phyloP scores from a whole-genome alignment of 495 filamentous ascomycete genomes.

The Eremomyces bilateralis region DNA sequence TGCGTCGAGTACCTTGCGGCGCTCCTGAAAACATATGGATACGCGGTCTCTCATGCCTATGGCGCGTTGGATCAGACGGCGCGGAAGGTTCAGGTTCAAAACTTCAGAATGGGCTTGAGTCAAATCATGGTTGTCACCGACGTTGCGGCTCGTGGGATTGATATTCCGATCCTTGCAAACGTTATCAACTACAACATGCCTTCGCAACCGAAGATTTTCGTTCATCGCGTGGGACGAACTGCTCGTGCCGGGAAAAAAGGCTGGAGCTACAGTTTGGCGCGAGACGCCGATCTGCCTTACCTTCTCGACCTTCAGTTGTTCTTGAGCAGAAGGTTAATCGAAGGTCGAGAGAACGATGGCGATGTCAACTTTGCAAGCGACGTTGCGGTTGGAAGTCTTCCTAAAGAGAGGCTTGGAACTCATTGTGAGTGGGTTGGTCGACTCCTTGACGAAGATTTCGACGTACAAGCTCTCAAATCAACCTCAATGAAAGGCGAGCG shows the following conservation, averaged over 20 bases:
- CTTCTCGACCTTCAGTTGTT: slow-evolving; percentile 91
- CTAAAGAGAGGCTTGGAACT: slow-evolving; percentile 45
- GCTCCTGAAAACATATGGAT: slow-evolving; percentile 52
- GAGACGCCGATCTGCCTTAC: slow-evolving; percentile 70
- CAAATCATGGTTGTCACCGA: slow-evolving; percentile 95
- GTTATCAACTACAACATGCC: slow-evolving; percentile 99
- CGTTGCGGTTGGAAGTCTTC: slow-evolving; percentile 52
- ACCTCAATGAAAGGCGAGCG: slow-evolving; percentile 82
- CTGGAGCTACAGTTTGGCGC: slow-evolving; percentile 85
- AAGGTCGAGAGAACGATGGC: slow-evolving; percentile 31
- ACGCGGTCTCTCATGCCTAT: slow-evolving; percentile 78
- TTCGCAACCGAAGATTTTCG: slow-evolving; percentile 85
- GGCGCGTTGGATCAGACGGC: slow-evolving; percentile 86
- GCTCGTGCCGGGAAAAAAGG: slow-evolving; percentile 78
- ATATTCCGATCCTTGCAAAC: slow-evolving; percentile 89
- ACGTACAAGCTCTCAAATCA: slow-evolving; percentile 42
- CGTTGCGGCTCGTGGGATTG: slow-evolving; percentile 89
- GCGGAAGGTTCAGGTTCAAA: slow-evolving; percentile 69
- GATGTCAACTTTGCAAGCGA: slow-evolving; percentile 52
- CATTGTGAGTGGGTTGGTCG: slow-evolving; percentile 61
- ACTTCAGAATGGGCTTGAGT: slow-evolving; percentile 62
- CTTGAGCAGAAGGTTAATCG: slow-evolving; percentile 53
- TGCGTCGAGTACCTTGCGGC: slow-evolving; percentile 85
- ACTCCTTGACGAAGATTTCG: slow-evolving; percentile 47
- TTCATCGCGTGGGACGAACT: slow-evolving; percentile 89